These are phyloP conservation scores for Kluyveromyces lactis DNA, from an alignment of 805 yeast genomes.

Conservation along the genomic window DNA sequence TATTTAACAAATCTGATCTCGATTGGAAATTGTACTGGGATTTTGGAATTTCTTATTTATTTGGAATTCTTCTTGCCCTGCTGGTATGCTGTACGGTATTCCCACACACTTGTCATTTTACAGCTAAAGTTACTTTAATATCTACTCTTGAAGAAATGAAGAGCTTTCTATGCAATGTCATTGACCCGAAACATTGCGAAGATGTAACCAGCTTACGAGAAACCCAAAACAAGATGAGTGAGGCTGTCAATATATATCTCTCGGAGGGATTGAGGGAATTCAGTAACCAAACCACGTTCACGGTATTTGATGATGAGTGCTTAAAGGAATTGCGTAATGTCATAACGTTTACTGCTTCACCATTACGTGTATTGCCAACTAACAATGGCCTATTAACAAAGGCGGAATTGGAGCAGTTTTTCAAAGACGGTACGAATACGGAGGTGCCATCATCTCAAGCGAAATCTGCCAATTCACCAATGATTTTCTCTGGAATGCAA, in stretches of 20 bases:
- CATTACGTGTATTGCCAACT: constrained; percentile 35
- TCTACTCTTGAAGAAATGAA: constrained; percentile 19
- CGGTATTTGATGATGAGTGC: constrained; percentile 27
- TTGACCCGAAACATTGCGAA: constrained; percentile 11
- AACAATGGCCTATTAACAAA: constrained; percentile 16
- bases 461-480: constrained; percentile 7
- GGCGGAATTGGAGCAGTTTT: constrained; percentile 13
- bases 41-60: constrained; percentile 37
- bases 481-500: constrained; percentile 18
- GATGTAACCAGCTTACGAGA: constrained; percentile 13
- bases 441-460: background rate
- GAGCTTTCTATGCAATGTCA: constrained; percentile 17
- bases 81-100: constrained; percentile 28
- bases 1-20: constrained; percentile 10
- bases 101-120: constrained; percentile 36
- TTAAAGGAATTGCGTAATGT: constrained; percentile 34
- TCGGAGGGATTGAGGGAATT: constrained; percentile 38
- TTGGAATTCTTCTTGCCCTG: constrained; percentile 35
- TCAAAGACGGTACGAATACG: constrained; percentile 3
- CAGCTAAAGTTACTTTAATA: constrained; percentile 22
- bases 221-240: constrained; percentile 27
- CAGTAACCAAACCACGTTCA: constrained; percentile 32
- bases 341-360: constrained; percentile 33
- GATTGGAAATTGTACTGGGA: constrained; percentile 34
- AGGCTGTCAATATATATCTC: constrained; percentile 26